phyloP scores from a whole-genome alignment of 108 stramenopile species.

The Pelagomonas calceolata region DNA sequence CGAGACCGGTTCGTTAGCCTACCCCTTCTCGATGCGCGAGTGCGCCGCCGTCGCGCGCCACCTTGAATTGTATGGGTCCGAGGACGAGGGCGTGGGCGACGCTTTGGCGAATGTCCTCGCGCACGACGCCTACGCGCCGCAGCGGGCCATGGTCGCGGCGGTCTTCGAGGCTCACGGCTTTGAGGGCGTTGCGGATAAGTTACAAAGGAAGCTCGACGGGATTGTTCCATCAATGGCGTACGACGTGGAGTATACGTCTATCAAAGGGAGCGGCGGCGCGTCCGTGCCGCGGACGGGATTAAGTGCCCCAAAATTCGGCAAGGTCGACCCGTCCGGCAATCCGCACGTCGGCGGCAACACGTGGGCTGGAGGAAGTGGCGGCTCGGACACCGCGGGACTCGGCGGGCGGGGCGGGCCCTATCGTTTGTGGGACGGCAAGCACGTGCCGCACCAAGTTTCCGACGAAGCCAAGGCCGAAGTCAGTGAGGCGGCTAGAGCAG shows the following conservation, averaged over 20 bases:
- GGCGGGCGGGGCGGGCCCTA: conserved; percentile 84
- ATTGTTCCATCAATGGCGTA: no score
- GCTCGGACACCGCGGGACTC: conserved; percentile 76
- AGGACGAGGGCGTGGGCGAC: conserved; percentile 26
- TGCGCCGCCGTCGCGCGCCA: conserved; percentile 68
- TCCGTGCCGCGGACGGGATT: not conserved
- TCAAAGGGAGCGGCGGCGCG: not conserved
- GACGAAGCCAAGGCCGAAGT: conserved; percentile 72
- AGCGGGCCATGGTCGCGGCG: not conserved
- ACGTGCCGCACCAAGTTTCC: conserved; percentile 68
- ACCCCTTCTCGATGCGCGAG: conserved; percentile 70
- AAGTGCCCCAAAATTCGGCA: not conserved
- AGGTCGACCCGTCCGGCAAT: not conserved
- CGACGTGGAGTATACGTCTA: not conserved
- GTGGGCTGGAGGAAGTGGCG: conserved; percentile 83
- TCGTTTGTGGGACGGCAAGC: conserved; percentile 61
- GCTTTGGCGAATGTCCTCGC: conserved; percentile 68
- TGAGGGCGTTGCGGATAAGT: not conserved
- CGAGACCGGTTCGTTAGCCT: conserved; percentile 51
- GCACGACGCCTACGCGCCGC: conserved; percentile 52
- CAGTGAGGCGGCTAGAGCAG: conserved; percentile 45
- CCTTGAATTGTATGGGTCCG: conserved; percentile 56
- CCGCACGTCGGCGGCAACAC: conserved; percentile 56
- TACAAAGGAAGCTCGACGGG: no score
- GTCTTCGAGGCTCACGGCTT: conserved; percentile 1